Conservation (phyloP, 352 stramenopile genomes). For the Phytophthora lateralis region DNA sequence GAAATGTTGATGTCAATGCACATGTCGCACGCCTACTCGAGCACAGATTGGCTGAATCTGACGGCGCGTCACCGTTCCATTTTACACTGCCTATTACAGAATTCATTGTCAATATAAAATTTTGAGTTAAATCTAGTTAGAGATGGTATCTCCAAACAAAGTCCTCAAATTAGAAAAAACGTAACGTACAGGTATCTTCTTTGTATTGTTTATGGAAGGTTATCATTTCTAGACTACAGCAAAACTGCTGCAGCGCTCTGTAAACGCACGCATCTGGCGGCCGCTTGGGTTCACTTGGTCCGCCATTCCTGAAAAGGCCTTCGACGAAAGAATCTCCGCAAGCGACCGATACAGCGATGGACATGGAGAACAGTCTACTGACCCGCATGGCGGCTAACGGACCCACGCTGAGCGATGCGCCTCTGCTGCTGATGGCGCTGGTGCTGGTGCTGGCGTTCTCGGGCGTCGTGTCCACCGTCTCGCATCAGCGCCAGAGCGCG, state of each 20-base stretch:
- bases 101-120: not conserved
- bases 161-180: too few species aligned
- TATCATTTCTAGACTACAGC: not conserved
- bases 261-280: not conserved
- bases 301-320: slow-evolving; percentile 24
- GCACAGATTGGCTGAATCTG: not conserved
- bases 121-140: too few species aligned
- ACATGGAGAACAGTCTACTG: slow-evolving; percentile 31
- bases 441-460: slow-evolving; percentile 45
- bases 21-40: slow-evolving; percentile 15
- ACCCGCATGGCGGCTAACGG: slow-evolving; percentile 33
- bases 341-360: slow-evolving; percentile 13
- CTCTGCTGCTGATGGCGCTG: slow-evolving; percentile 36
- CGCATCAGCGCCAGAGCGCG: slow-evolving; percentile 29
- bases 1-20: slow-evolving; percentile 16
- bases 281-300: not conserved
- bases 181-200: too few species aligned
- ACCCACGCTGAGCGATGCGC: slow-evolving; percentile 25
- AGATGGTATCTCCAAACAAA: too few species aligned
- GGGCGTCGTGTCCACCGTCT: slow-evolving; percentile 35
- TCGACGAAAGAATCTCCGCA: not conserved
- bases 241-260: not conserved
- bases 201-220: not conserved
- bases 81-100: not conserved
- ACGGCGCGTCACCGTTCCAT: slow-evolving; percentile 11